Evolutionary conservation across 140 eudicot species (phyloP).

Genomic region (Oenanthe javanica): DNA sequence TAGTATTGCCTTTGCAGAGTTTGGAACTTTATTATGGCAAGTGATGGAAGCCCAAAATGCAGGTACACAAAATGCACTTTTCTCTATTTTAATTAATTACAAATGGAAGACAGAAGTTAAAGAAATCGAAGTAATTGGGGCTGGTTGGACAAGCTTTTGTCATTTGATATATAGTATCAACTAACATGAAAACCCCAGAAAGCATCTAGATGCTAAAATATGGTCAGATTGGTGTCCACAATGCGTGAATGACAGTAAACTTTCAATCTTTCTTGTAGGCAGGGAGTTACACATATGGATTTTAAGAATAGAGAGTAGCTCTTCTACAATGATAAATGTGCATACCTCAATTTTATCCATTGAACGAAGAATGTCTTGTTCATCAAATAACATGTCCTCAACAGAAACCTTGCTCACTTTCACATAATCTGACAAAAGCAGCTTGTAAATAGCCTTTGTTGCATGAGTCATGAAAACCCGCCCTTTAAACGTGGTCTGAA

Average conservation of each 20-base stretch:
- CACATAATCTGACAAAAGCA: conserved; percentile 86
- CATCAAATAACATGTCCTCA: conserved; percentile 89
- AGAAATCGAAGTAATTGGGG: neutral
- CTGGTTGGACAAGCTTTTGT: neutral
- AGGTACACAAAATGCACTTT: too few species aligned
- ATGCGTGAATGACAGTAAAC: neutral
- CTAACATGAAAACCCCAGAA: neutral
- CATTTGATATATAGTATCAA: neutral
- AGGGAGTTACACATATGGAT: neutral
- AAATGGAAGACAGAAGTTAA: neutral
- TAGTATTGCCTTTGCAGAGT: too few species aligned
- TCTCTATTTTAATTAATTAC: too few species aligned
- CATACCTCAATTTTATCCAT: conserved; percentile 96
- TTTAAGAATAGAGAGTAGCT: neutral
- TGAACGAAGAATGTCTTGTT: conserved; percentile 87
- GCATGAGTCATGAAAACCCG: conserved; percentile 99
- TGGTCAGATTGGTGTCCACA: neutral
- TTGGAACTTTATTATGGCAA: too few species aligned
- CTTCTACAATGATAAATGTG: neutral
- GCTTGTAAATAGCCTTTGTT: conserved; percentile 88
- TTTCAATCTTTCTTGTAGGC: neutral
- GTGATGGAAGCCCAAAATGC: too few species aligned
- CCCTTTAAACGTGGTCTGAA: conserved; percentile 86
- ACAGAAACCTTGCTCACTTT: conserved; percentile 99
- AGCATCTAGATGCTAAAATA: neutral